Conservation (phyloP, 2,329 filamentous ascomycete species). For the Thelonectria rubi region DNA sequence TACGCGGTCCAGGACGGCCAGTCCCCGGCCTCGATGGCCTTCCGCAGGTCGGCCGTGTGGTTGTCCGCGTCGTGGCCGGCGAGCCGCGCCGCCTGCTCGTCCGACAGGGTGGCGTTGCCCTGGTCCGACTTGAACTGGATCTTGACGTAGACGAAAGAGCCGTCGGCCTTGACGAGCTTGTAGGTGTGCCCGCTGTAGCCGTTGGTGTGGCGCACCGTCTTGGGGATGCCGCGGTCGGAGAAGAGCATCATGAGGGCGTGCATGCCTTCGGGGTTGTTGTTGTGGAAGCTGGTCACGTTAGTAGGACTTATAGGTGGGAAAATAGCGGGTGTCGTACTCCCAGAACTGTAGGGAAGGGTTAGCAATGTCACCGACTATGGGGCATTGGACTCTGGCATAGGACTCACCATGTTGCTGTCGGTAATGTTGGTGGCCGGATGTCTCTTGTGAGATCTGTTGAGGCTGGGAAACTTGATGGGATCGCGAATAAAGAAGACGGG, state of each 20-base stretch:
- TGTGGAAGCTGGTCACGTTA: constrained; percentile 47
- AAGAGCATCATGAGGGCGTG: constrained; percentile 64
- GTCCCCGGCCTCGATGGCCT: constrained; percentile 67
- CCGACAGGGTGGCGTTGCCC: constrained; percentile 55
- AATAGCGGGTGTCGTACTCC: constrained; percentile 31
- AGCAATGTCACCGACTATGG: not conserved
- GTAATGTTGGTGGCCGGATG: constrained; percentile 77
- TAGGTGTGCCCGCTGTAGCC: constrained; percentile 60
- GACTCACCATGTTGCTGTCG: constrained; percentile 65
- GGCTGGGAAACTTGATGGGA: constrained; percentile 77
- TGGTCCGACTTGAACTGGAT: constrained; percentile 59
- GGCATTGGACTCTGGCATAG: too few relatives aligned
- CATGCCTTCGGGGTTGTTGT: constrained; percentile 60
- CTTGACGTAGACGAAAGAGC: constrained; percentile 59
- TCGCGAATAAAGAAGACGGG: constrained; percentile 82
- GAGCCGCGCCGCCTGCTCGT: constrained; percentile 47
- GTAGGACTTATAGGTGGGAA: not conserved
- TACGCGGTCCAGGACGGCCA: constrained; percentile 71
- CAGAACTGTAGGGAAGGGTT: constrained; percentile 45
- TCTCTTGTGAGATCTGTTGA: constrained; percentile 82
- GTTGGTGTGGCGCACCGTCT: constrained; percentile 56
- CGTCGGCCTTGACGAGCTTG: constrained; percentile 55
- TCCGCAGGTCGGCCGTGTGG: constrained; percentile 48
- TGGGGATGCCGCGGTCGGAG: constrained; percentile 57
- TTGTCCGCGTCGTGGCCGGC: constrained; percentile 61